Percentiles rank a stretch among this genome's conserved stretches.
phyloP scores from a whole-genome alignment of 2,329 filamentous ascomycete species.

The Neophaeococcomyces mojaviensis region DNA sequence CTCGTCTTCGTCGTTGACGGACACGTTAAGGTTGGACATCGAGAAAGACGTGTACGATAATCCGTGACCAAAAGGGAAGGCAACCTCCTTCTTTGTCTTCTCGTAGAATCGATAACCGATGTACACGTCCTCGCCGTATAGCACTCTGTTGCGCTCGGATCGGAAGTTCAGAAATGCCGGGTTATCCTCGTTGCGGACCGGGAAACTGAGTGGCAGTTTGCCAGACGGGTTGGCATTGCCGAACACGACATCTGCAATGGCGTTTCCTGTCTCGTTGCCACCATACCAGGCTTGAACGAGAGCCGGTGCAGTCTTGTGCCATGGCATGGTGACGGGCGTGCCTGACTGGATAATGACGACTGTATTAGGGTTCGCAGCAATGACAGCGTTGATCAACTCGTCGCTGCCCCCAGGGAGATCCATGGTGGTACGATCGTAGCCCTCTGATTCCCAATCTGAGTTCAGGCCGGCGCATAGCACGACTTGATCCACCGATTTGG shows the following conservation, averaged over 20 bases:
- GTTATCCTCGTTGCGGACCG: slow-evolving; percentile 59
- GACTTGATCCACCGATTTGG: slow-evolving; percentile 65
- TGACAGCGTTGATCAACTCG: slow-evolving; percentile 55
- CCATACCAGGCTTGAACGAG: slow-evolving; percentile 77
- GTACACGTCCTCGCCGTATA: slow-evolving; percentile 76
- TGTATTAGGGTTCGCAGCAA: slow-evolving; percentile 60
- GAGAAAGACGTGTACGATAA: slow-evolving; percentile 68
- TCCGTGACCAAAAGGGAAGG: slow-evolving; percentile 74
- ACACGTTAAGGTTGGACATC: slow-evolving; percentile 42
- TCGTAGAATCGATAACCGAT: slow-evolving; percentile 78
- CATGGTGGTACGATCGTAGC: slow-evolving; percentile 53
- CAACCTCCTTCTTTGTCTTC: slow-evolving; percentile 54
- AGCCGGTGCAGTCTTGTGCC: slow-evolving; percentile 41
- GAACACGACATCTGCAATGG: slow-evolving; percentile 69
- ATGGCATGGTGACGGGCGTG: slow-evolving; percentile 54
- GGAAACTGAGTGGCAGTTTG: slow-evolving; percentile 69
- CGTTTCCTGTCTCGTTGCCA: slow-evolving; percentile 78
- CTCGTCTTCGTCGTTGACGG: slow-evolving; percentile 40
- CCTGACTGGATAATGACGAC: slow-evolving; percentile 71
- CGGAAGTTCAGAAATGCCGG: slow-evolving; percentile 69
- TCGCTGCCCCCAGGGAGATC: slow-evolving; percentile 46
- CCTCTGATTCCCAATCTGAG: slow-evolving; percentile 74
- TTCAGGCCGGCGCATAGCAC: slow-evolving; percentile 72
- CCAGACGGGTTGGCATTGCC: slow-evolving; percentile 67
- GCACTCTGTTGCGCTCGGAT: slow-evolving; percentile 60